These are phyloP conservation scores for Marvania coccoides DNA, from an alignment of 139 green algal species.

Conservation along the genomic window DNA sequence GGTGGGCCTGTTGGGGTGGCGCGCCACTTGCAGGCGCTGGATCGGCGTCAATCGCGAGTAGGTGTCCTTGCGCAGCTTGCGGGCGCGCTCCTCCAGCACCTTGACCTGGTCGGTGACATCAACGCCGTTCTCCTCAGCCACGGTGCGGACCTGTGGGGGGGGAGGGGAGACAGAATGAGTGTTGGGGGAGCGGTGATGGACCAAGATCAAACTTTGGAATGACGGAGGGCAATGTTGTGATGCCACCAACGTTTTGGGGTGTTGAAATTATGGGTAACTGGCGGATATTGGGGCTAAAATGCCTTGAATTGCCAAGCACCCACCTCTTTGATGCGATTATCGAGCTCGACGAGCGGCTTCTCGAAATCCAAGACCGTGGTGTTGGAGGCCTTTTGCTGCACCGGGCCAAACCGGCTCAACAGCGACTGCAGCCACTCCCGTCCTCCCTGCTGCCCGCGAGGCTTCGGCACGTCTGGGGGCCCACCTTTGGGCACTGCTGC, in stretches of 20 bases:
- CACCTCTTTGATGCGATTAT: slow-evolving; percentile 96
- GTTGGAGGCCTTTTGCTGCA: slow-evolving; percentile 61
- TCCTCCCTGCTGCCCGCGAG: slow-evolving; percentile 11
- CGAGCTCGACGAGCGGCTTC: slow-evolving; percentile 91
- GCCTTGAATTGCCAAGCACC: neutral
- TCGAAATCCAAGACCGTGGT: slow-evolving; percentile 87
- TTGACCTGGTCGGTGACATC: slow-evolving; percentile 78
- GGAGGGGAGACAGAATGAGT: neutral
- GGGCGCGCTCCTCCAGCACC: slow-evolving; percentile 75
- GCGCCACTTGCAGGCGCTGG: slow-evolving; percentile 88
- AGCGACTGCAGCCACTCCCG: slow-evolving; percentile 46
- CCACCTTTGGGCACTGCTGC: no score
- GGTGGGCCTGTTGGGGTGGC: slow-evolving; percentile 89
- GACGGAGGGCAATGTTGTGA: no score
- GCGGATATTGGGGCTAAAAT: neutral
- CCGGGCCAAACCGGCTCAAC: slow-evolving; percentile 55
- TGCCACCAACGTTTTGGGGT: no score
- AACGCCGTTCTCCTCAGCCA: slow-evolving; percentile 89
- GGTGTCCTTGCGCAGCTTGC: slow-evolving; percentile 85
- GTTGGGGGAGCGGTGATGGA: neutral
- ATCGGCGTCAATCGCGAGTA: slow-evolving; percentile 86
- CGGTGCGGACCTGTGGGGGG: slow-evolving; percentile 65
- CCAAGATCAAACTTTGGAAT: no score
- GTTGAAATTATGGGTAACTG: neutral
- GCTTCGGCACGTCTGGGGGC: slow-evolving; percentile 39